phyloP scores from a whole-genome alignment of 2,329 filamentous ascomycete genomes.

The Aureobasidium sp. region DNA sequence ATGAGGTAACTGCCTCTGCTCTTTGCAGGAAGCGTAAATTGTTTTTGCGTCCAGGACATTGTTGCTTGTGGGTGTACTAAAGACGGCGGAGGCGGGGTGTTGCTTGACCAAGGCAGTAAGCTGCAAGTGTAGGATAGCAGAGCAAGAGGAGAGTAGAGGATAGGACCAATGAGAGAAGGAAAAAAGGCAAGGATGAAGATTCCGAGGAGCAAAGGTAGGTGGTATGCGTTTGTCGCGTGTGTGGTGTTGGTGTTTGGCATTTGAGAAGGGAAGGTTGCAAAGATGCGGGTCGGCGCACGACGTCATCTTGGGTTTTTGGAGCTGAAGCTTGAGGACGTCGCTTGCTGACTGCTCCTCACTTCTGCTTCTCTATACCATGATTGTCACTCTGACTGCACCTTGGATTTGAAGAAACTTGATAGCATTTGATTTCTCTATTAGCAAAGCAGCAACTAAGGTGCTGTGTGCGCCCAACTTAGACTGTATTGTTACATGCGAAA shows the following conservation, averaged over 20 bases:
- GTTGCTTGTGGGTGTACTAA: background rate
- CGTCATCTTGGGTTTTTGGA: background rate
- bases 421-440: background rate
- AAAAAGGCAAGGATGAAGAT: constrained; percentile 45
- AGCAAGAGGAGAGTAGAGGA: constrained; percentile 24
- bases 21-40: constrained; percentile 67
- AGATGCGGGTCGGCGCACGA: background rate
- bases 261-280: background rate
- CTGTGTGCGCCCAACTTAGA: background rate
- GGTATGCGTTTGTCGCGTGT: constrained; percentile 23
- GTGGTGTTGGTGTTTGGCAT: constrained; percentile 20
- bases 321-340: background rate
- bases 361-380: too few relatives aligned
- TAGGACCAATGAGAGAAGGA: constrained; percentile 36
- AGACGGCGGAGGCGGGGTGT: constrained; percentile 18
- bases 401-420: too few relatives aligned
- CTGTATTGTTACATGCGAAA: background rate
- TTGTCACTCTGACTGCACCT: too few relatives aligned
- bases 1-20: constrained; percentile 83
- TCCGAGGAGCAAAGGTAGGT: constrained; percentile 33
- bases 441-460: background rate
- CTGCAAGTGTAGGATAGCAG: constrained; percentile 22
- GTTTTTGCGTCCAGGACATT: constrained; percentile 73
- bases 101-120: constrained; percentile 17
- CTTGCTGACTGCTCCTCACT: background rate